Base-by-base conservation (phyloP, 441 rosid species). In the Populus hybrid region DNA sequence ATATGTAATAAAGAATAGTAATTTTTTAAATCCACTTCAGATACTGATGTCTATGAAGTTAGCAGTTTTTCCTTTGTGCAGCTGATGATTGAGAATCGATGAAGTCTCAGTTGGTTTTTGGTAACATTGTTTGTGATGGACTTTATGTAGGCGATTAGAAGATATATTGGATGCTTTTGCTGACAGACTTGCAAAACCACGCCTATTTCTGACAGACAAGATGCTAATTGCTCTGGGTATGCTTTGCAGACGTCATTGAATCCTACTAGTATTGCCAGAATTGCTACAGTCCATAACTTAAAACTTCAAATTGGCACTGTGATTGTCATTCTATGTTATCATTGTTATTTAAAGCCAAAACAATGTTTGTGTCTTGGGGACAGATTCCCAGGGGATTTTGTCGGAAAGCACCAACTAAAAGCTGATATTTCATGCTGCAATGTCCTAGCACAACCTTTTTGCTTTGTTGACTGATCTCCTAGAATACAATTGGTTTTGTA, bases 91-190 rank as follows among this genome's bases (percentile, higher is more conserved):
- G 61, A 53, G 21, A 53, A 53, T 53, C 8, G n/a, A 53, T 53
- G 61, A 71, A 46, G 64, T 35, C 8, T 84, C 35, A 77, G 64
- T 72, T 74, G 38, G 20, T 79, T 76, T 72, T 32, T 28, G 64
- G 77, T 76, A 50, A 69, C 20, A 70, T 75, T 70, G 65, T 26
- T 64, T 69, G 64, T 78, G 69, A 67, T 73, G 81, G 71, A 53
- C 40, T 75, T 73, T 77, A 42, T 83, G 82, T 77, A 94, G 97
- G 90, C 89, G 86, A 76, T 80, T 95, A 83, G 99, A 95, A 82
- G 94, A 87, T 85, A 85, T 88, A 68, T 82, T 95, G 92, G 97
- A 95, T 89, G 86, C 93, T 82, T 92, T 94, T 88, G 99, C 99
- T 71, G 99, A 95, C 79, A 90, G 92, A 78, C 85, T 95, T 38